phyloP scores from a whole-genome alignment of 2,329 filamentous ascomycete genomes.

The Pseudopithomyces maydicus region DNA sequence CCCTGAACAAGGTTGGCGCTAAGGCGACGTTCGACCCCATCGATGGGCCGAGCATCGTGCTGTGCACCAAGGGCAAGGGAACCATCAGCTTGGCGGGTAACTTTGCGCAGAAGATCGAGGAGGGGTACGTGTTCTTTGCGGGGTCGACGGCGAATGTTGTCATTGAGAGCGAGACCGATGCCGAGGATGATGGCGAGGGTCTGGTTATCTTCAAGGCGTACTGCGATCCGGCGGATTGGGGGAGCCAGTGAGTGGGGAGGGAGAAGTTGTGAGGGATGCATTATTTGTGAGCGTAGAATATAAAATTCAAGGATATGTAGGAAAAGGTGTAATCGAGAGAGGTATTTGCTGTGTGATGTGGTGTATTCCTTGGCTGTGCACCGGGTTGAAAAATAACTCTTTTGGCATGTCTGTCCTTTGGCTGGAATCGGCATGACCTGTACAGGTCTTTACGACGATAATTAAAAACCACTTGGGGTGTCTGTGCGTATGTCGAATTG shows the following conservation, averaged over 20 bases:
- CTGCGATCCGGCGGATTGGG: conserved; percentile 62
- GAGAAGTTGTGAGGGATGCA: conserved; percentile 33
- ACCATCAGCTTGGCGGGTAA: conserved; percentile 79
- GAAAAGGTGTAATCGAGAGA: not conserved
- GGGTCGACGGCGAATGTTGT: conserved; percentile 85
- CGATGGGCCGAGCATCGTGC: conserved; percentile 87
- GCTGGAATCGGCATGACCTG: too few species aligned
- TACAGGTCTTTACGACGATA: too few species aligned
- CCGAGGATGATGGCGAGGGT: conserved; percentile 56
- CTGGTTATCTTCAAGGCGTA: conserved; percentile 94
- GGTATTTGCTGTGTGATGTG: not conserved
- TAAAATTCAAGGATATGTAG: not conserved
- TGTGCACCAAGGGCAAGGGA: conserved; percentile 84
- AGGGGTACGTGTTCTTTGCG: conserved; percentile 64
- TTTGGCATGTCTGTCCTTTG: too few species aligned
- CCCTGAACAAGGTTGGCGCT: conserved; percentile 70
- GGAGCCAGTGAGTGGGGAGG: conserved; percentile 50
- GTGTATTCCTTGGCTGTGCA: not conserved
- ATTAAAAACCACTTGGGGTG: too few species aligned
- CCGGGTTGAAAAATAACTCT: too few species aligned
- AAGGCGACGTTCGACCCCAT: conserved; percentile 90
- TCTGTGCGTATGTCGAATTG: too few species aligned
- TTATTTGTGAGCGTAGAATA: not conserved
- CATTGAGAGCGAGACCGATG: conserved; percentile 68
- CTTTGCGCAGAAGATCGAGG: conserved; percentile 70